Conservation (phyloP, 805 yeast genomes). For the Pichia cephalocereana region DNA sequence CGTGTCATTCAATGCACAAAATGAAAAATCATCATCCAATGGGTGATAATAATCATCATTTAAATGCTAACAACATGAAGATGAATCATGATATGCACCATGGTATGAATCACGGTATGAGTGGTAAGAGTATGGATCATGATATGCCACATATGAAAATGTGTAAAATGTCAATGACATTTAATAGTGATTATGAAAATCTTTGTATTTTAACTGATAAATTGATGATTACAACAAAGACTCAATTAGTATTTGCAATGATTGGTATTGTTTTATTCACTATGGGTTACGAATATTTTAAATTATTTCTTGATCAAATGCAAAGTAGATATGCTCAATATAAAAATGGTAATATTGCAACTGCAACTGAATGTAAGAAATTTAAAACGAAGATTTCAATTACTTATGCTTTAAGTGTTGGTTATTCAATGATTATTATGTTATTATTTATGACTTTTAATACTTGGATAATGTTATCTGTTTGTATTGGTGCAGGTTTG, state of each 20-base stretch:
- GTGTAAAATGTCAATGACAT: constrained; percentile 32
- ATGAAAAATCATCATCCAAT: neutral
- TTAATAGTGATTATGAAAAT: constrained; percentile 35
- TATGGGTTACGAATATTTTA: constrained; percentile 30
- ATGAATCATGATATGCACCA: neutral
- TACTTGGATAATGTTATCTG: constrained; percentile 37
- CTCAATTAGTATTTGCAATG: constrained; percentile 27
- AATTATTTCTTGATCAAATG: constrained; percentile 18
- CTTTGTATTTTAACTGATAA: constrained; percentile 32
- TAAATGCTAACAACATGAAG: too few relatives aligned
- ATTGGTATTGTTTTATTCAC: constrained; percentile 25
- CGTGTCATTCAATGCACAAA: neutral
- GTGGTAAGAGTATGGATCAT: neutral
- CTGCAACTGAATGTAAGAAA: constrained; percentile 12
- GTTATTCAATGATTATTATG: constrained; percentile 37
- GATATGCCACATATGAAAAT: constrained; percentile 12
- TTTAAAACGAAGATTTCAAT: constrained; percentile 23
- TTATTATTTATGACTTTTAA: constrained; percentile 40
- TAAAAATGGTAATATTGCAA: constrained; percentile 2
- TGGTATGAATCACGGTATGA: neutral
- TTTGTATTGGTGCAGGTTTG: constrained; percentile 31
- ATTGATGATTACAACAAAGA: constrained; percentile 30
- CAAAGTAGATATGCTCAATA: constrained; percentile 13
- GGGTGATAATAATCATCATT: too few relatives aligned
- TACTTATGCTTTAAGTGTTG: constrained; percentile 33